Evolutionary conservation across 2,329 filamentous ascomycete genomes (phyloP), one percentile per base, ranked within the genome.

Genomic region (Orbilia javanica): DNA sequence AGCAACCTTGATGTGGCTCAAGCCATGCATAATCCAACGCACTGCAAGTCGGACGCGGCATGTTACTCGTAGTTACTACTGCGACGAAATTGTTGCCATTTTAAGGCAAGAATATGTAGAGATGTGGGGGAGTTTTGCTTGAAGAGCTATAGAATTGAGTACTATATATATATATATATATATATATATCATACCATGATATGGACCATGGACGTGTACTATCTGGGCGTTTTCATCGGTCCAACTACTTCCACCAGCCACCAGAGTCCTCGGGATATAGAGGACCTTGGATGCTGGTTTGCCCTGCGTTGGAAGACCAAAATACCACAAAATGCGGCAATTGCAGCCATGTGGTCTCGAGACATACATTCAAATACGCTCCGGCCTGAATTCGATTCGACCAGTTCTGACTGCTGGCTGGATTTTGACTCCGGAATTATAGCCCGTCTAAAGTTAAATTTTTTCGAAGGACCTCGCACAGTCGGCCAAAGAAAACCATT

Each of bases 241-340:
- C n/a, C n/a, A n/a, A n/a, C n/a, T n/a, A n/a, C n/a, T n/a, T n/a
- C n/a, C n/a, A n/a, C n/a, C n/a, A n/a, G n/a, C n/a, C n/a, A n/a
- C n/a, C n/a, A n/a, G n/a, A n/a, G n/a, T n/a, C n/a, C n/a, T 36
- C 8, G 8, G 8, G 34, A 36, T 4, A 10, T 36, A 10, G 2
- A 42, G 18, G 7, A n/a, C n/a, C n/a, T 42, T 44, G 13, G n/a
- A 44, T 6, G n/a, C 20, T 44, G 7, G 4, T 44, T 44, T 44
- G n/a, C 34, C 36, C 25, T 60, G 55, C 42, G 55, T 60, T 60
- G 55, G 20, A 27, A 39, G 42, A 34, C 31, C 36, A 60, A 60
- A 60, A 60, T 60, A 60, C 55, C 31, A 60, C 55, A 60, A 3
- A 42, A n/a, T 25, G 18, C 52, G 52, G 50, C 50, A 31, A 31